A percentile compares a stretch with the other conserved stretches of the same genome.
These are phyloP conservation scores for Agarophyton chilense DNA, from an alignment of 23 red algal genomes.

Conservation along the genomic window DNA sequence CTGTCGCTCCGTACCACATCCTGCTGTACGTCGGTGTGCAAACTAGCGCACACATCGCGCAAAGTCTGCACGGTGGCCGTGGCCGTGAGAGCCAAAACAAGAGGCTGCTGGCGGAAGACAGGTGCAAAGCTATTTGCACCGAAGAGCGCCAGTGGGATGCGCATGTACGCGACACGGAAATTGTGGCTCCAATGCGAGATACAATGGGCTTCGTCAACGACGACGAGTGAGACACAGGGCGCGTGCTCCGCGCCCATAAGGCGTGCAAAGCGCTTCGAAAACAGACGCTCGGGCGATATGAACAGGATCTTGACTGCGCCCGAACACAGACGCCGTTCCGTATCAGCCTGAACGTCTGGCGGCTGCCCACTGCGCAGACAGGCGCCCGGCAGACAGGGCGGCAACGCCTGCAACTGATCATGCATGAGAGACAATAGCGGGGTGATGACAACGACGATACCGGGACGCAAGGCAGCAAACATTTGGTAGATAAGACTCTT, in stretches of 20 bases:
- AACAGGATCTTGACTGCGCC: constrained; percentile 78
- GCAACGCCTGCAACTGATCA: constrained; percentile 53
- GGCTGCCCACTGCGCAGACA: constrained; percentile 50
- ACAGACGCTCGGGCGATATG: constrained; percentile 78
- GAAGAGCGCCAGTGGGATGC: constrained; percentile 54
- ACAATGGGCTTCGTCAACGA: constrained; percentile 88
- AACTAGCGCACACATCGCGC: constrained; percentile 13
- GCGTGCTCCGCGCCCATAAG: constrained; percentile 10
- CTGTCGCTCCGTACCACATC: constrained; percentile 5
- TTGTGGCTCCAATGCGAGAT: constrained; percentile 71
- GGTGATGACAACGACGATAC: constrained; percentile 75
- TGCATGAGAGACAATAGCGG: constrained; percentile 73
- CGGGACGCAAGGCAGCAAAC: constrained; percentile 70
- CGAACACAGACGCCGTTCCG: constrained; percentile 26
- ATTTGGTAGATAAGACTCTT: constrained; percentile 80
- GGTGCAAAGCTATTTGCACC: not conserved
- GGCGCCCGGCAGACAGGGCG: constrained; percentile 39
- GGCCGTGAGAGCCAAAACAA: constrained; percentile 77
- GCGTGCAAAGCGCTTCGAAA: constrained; percentile 14
- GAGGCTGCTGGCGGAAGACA: not conserved
- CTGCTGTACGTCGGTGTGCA: constrained; percentile 16
- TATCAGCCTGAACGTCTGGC: not conserved
- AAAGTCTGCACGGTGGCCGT: constrained; percentile 55
- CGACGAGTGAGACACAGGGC: constrained; percentile 56
- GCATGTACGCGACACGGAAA: constrained; percentile 73